Evolutionary conservation across 2,329 filamentous ascomycete species (phyloP).

Genomic region (Cercospora janseana): DNA sequence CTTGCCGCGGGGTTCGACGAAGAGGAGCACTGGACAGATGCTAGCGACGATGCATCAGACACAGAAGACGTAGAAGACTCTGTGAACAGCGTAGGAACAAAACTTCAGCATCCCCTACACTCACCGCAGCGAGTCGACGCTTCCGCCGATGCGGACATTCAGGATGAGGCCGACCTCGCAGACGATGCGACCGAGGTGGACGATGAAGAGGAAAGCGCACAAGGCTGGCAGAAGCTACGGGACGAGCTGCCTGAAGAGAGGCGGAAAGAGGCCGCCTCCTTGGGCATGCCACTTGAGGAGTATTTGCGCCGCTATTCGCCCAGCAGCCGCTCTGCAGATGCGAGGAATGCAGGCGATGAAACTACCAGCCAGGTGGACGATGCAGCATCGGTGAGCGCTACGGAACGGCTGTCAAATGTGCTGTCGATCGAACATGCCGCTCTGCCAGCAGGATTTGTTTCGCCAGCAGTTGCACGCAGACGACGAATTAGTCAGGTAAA

Average conservation of each 20-base stretch:
- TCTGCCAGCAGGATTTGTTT: conserved; percentile 37
- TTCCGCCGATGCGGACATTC: too few species aligned
- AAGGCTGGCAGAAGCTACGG: conserved; percentile 8
- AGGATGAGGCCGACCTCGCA: conserved; percentile 4
- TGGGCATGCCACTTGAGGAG: conserved; percentile 11
- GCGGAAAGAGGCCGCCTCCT: conserved; percentile 7
- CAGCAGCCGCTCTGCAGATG: not conserved
- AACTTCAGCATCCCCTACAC: not conserved
- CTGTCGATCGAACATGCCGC: not conserved
- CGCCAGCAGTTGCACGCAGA: conserved; percentile 29
- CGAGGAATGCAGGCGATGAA: not conserved
- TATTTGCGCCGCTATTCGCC: conserved; percentile 11
- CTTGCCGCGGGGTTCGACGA: conserved; percentile 18
- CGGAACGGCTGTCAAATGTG: not conserved
- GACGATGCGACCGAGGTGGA: conserved; percentile 23
- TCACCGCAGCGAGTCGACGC: too few species aligned
- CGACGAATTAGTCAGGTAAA: conserved; percentile 25
- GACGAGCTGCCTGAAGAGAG: conserved; percentile 9
- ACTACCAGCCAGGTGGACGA: not conserved
- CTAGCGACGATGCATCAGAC: conserved; percentile 13
- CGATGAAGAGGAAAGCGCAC: conserved; percentile 17
- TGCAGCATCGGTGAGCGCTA: not conserved
- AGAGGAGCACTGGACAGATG: conserved; percentile 32
- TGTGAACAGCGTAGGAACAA: not conserved
- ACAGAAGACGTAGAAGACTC: not conserved